Percentiles rank a stretch among this genome's conserved stretches.
These are phyloP conservation scores for Solanum ahanhuiri DNA, from an alignment of 257 asterid species.

Conservation along the genomic window DNA sequence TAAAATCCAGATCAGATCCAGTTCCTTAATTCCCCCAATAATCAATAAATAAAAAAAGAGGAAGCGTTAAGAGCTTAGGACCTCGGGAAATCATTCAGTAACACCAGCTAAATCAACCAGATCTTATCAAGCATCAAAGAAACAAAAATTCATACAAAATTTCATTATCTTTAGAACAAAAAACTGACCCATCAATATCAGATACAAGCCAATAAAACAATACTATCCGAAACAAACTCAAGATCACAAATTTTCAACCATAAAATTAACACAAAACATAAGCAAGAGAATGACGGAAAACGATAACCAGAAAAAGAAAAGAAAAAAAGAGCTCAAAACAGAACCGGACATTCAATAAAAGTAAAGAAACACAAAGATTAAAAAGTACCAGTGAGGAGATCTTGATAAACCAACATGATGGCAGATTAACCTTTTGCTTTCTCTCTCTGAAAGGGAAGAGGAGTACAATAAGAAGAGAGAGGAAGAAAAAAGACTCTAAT, in stretches of 20 bases:
- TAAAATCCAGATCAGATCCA: not conserved
- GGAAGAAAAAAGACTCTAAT: not conserved
- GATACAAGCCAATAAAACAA: too few species aligned
- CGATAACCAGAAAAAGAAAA: not conserved
- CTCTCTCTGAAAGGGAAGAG: not conserved
- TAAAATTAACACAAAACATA: not conserved
- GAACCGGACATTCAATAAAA: not conserved
- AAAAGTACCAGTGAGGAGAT: slow-evolving; percentile 15
- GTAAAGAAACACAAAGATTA: not conserved
- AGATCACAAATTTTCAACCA: not conserved
- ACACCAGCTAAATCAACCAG: not conserved
- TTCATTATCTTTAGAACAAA: not conserved
- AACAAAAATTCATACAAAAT: not conserved
- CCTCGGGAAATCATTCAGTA: not conserved
- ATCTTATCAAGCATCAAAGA: not conserved
- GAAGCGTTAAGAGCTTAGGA: not conserved
- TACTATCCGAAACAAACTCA: not conserved
- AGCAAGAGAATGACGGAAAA: not conserved
- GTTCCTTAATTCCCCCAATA: not conserved
- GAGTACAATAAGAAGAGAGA: not conserved
- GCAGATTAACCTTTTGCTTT: not conserved
- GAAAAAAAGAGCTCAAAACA: not conserved
- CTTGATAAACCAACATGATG: slow-evolving; percentile 64
- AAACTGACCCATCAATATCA: not conserved
- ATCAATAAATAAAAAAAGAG: not conserved